phyloP scores from a whole-genome alignment of 208 protist genomes.

The Leishmania amazonensis region DNA sequence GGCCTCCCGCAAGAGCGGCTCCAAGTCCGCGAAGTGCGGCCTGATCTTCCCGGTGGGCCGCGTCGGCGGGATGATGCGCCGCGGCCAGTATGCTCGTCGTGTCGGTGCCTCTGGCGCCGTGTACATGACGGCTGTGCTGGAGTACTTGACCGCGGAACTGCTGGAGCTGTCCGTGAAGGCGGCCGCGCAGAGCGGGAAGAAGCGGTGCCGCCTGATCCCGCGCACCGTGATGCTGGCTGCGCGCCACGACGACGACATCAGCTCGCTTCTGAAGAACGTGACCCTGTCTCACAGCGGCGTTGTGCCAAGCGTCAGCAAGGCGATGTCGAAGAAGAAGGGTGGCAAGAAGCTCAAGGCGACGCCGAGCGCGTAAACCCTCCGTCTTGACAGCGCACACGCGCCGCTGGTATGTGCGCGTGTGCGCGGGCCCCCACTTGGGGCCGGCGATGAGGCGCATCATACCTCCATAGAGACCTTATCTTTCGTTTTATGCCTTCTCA shows the following conservation, averaged over 20 bases:
- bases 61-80: constrained; percentile 95
- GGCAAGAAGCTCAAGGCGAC: constrained; percentile 64
- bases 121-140: constrained; percentile 98
- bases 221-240: constrained; percentile 79
- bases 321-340: constrained; percentile 80
- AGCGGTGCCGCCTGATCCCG: constrained; percentile 70
- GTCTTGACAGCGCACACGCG: background rate
- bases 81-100: constrained; percentile 96
- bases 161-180: constrained; percentile 87
- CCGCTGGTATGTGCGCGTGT: background rate
- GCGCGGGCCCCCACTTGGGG: background rate
- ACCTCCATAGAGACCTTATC: constrained; percentile 33
- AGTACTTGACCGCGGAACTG: constrained; percentile 96
- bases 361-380: constrained; percentile 45
- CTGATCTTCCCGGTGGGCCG: constrained; percentile 99
- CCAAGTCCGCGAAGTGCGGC: constrained; percentile 95
- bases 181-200: constrained; percentile 64
- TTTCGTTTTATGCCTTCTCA: constrained; percentile 2
- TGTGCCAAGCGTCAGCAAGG: constrained; percentile 83
- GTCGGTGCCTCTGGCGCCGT: constrained; percentile 98
- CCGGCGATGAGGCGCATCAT: background rate
- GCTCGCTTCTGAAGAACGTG: constrained; percentile 59
- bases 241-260: constrained; percentile 85
- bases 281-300: constrained; percentile 82
- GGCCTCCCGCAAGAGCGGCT: constrained; percentile 71